Percentiles rank a stretch among this genome's conserved stretches.
Conservation (phyloP, 139 green algal species). For the Chlamydomonas urium region DNA sequence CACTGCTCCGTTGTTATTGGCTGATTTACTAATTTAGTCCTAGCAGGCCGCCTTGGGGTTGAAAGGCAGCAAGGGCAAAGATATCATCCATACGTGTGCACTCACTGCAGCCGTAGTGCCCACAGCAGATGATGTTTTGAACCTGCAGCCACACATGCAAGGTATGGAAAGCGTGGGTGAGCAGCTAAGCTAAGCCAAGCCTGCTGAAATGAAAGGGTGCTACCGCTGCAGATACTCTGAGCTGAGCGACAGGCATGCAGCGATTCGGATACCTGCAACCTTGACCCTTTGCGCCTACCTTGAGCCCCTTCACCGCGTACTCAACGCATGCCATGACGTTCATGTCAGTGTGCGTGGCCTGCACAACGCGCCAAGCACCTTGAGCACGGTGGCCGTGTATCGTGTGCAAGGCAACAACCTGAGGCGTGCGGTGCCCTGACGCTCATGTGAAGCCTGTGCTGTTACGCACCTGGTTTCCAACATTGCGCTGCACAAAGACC, state of each 20-base stretch:
- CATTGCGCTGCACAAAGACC: conserved; percentile 1
- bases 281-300: no score
- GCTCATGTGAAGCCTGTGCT: neutral
- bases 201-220: neutral
- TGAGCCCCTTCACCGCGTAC: conserved; percentile 56
- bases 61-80: neutral
- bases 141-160: conserved; percentile 31
- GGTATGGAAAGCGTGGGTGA: conserved; percentile 52
- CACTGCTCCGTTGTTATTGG: no score
- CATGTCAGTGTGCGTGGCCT: conserved; percentile 69
- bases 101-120: conserved; percentile 67
- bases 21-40: no score
- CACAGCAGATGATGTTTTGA: conserved; percentile 75
- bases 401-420: no score
- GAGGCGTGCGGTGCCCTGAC: neutral
- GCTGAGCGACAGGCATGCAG: no score
- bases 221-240: neutral
- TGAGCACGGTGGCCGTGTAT: no score
- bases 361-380: neutral
- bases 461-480: conserved; percentile 32
- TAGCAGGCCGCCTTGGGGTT: neutral
- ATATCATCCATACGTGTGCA: neutral
- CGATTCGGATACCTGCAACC: no score
- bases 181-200: neutral
- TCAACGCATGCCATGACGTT: conserved; percentile 67